phyloP scores from a whole-genome alignment of 352 stramenopile genomes.

The Aphanomyces astaci region DNA sequence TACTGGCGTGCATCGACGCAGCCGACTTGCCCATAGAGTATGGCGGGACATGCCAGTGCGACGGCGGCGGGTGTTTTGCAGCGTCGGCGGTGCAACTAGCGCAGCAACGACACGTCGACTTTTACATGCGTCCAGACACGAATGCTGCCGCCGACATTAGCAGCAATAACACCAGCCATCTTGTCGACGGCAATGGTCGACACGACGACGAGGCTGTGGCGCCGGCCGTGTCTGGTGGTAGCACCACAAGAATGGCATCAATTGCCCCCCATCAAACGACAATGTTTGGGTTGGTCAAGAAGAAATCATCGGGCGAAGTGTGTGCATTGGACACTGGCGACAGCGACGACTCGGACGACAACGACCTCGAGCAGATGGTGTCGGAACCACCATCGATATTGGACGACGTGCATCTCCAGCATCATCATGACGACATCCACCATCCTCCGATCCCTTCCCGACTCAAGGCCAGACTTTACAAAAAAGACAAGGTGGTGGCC shows the following conservation, averaged over 20 bases:
- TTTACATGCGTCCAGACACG: too few species aligned
- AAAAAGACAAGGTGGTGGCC: not conserved
- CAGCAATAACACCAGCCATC: not conserved
- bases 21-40: constrained; percentile 65
- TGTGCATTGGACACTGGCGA: not conserved
- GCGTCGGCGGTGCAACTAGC: constrained; percentile 53
- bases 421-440: too few species aligned
- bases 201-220: too few species aligned
- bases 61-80: constrained; percentile 46
- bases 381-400: too few species aligned
- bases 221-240: too few species aligned
- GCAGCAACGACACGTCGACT: not conserved
- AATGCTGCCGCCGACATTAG: not conserved
- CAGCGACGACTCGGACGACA: not conserved
- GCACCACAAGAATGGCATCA: too few species aligned
- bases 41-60: constrained; percentile 51
- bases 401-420: not conserved
- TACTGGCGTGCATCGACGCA: constrained; percentile 57
- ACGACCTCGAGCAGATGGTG: not conserved
- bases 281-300: not conserved
- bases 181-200: not conserved
- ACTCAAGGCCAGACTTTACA: too few species aligned
- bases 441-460: too few species aligned
- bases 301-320: not conserved
- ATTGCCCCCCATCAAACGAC: not conserved